Base-by-base conservation (phyloP, 345 rosid species). In the Eucalyptus sp. region DNA sequence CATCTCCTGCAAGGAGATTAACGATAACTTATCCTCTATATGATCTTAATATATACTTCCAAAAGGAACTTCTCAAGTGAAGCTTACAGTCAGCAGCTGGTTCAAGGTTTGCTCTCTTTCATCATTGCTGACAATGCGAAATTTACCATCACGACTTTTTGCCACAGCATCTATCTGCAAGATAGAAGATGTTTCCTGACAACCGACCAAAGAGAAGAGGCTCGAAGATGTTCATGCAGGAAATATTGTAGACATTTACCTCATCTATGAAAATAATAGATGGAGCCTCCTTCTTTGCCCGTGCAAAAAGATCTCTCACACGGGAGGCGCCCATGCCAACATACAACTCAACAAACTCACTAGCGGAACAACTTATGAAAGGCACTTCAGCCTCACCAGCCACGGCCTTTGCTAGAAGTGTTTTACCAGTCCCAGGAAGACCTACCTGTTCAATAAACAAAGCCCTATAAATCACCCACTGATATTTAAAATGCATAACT, bases 241-340 rank as follows among this genome's bases (percentile, higher is more conserved):
- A 76, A 20, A 41, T 41, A 76, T 68, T 41, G 48, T 41, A 76
- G 83, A 76, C n/a, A 20, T 89, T 90, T 50, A 98, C 99, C 96
- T 98, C 99, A 88, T 98, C 99, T 76, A 98, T 98, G 88, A 98
- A 98, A 86, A 96, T 95, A 79, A 98, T 97, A 24, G 99, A 97
- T 43, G 99, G 99, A 91, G 99, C 99, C 87, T 94, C 99, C 93
- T 98, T 98, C 94, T 97, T 98, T 86, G 99, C 99, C 90, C 96
- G 92, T 71, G 98, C 96, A 92, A 98, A 98, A 51, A 98, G 97
- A 91, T 96, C 99, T 91, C 99, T 94, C 87, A 97, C 99, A 68
- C 98, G 98, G 81, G 99, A 98, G 48, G 99, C 99, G n/a, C 99
- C 99, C 99, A 97, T 97, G 86, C 99, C 99, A 89, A 97, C 98